phyloP scores from a whole-genome alignment of 2,329 filamentous ascomycete species.

The Pochonia chlamydosporia region DNA sequence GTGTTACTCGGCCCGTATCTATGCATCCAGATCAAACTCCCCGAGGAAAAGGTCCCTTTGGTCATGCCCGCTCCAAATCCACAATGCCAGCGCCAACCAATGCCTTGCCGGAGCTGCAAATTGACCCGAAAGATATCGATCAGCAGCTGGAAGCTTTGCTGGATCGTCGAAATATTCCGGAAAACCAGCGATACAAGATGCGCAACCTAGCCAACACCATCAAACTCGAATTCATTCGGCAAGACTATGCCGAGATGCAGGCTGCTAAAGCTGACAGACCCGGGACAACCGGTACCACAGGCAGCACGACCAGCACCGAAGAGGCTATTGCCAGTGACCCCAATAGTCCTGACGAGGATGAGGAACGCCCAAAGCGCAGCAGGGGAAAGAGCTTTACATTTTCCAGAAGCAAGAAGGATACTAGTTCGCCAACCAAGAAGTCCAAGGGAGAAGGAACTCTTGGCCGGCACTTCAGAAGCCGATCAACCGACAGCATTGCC shows the following conservation, averaged over 20 bases:
- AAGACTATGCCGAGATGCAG: conserved; percentile 71
- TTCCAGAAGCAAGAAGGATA: conserved; percentile 56
- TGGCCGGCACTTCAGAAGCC: conserved; percentile 61
- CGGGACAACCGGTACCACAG: conserved; percentile 38
- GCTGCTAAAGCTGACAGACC: conserved; percentile 40
- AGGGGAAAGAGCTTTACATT: conserved; percentile 65
- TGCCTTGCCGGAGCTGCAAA: conserved; percentile 40
- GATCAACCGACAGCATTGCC: conserved; percentile 65
- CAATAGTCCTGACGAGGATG: conserved; percentile 34
- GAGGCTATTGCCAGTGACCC: conserved; percentile 19
- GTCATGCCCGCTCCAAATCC: conserved; percentile 32
- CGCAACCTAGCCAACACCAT: conserved; percentile 79
- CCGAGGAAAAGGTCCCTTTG: conserved; percentile 30
- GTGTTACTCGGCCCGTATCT: conserved; percentile 30
- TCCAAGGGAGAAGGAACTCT: conserved; percentile 59
- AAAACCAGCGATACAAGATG: conserved; percentile 94
- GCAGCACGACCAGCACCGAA: conserved; percentile 30
- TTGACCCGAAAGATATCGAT: conserved; percentile 50
- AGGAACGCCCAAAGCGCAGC: conserved; percentile 45
- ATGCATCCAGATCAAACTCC: conserved; percentile 26
- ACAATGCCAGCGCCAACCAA: conserved; percentile 23
- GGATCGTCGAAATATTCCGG: conserved; percentile 87
- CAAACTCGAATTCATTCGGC: conserved; percentile 92
- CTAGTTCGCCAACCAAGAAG: conserved; percentile 68
- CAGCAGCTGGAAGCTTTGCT: conserved; percentile 57